These are phyloP conservation scores for Sporopachydermia quercuum DNA, from an alignment of 805 yeast genomes.

Conservation along the genomic window DNA sequence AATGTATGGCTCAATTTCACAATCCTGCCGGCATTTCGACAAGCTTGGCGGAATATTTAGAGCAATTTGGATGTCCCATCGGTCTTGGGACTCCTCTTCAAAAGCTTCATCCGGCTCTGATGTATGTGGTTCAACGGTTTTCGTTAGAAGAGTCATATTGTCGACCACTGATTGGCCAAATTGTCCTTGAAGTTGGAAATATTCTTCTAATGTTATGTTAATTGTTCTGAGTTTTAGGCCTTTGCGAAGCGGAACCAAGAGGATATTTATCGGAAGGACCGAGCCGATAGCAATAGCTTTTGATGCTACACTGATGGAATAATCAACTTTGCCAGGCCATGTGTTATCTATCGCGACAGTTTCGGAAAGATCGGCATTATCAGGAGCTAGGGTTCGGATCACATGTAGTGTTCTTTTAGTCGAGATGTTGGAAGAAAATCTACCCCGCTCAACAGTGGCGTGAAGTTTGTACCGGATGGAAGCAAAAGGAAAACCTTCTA, in stretches of 20 bases:
- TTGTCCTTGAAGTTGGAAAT: conserved; percentile 41
- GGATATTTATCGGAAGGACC: conserved; percentile 48
- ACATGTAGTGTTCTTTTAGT: conserved; percentile 65
- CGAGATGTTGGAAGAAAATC: conserved; percentile 48
- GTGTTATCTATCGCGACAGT: conserved; percentile 88
- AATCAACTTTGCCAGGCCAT: conserved; percentile 92
- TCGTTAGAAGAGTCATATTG: conserved; percentile 38
- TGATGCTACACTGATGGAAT: conserved; percentile 71
- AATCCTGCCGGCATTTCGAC: conserved; percentile 74
- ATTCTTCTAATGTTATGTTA: conserved; percentile 53
- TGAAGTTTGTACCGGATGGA: conserved; percentile 57
- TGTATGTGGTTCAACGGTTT: conserved; percentile 27
- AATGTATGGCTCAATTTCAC: conserved; percentile 49
- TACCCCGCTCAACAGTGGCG: conserved; percentile 72
- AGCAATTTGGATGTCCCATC: conserved; percentile 58
- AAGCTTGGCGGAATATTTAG: conserved; percentile 60
- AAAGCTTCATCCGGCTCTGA: conserved; percentile 27
- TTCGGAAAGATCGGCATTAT: conserved; percentile 75
- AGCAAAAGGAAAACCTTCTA: conserved; percentile 80
- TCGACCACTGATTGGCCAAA: conserved; percentile 41
- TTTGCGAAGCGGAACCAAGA: conserved; percentile 66
- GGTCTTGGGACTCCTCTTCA: conserved; percentile 28
- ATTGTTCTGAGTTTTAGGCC: conserved; percentile 70
- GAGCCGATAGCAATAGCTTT: conserved; percentile 89
- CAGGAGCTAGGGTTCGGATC: conserved; percentile 76